phyloP scores from a whole-genome alignment of 352 stramenopile species.

The Phytophthora megakarya region DNA sequence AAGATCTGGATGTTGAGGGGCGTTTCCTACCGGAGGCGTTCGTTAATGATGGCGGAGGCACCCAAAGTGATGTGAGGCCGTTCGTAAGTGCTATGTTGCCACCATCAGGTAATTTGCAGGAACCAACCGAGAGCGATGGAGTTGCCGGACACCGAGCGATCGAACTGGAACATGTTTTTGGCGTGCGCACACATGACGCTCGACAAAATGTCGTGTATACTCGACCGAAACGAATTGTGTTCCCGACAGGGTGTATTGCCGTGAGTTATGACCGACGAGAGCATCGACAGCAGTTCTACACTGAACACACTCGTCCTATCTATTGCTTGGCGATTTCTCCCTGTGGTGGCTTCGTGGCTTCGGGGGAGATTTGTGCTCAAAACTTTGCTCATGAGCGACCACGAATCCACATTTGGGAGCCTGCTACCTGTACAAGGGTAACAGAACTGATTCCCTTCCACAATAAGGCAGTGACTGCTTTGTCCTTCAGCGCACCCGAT shows the following conservation, averaged over 20 bases:
- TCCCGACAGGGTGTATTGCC: slow-evolving; percentile 59
- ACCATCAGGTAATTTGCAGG: slow-evolving; percentile 40
- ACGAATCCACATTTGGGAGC: slow-evolving; percentile 80
- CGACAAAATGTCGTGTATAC: slow-evolving; percentile 66
- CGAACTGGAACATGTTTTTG: slow-evolving; percentile 74
- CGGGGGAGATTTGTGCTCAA: slow-evolving; percentile 71
- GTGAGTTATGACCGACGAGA: slow-evolving; percentile 76
- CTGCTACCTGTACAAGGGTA: slow-evolving; percentile 54
- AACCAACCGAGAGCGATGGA: slow-evolving; percentile 49
- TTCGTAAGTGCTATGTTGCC: slow-evolving; percentile 70
- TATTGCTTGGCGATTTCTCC: slow-evolving; percentile 50
- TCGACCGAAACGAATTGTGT: slow-evolving; percentile 72
- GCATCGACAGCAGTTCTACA: slow-evolving; percentile 75
- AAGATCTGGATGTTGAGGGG: slow-evolving; percentile 55
- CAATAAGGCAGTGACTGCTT: slow-evolving; percentile 63
- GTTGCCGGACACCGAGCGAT: slow-evolving; percentile 41
- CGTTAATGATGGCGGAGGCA: slow-evolving; percentile 44
- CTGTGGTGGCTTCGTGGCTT: slow-evolving; percentile 67
- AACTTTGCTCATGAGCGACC: slow-evolving; percentile 59
- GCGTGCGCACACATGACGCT: slow-evolving; percentile 58
- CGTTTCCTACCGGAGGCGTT: slow-evolving; percentile 64
- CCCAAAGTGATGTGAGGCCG: slow-evolving; percentile 60
- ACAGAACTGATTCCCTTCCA: slow-evolving; percentile 68
- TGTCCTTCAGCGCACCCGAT: slow-evolving; percentile 56
- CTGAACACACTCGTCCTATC: slow-evolving; percentile 59